A percentile compares a stretch with the other conserved stretches of the same genome.
Evolutionary conservation across 176 grass and related monocot species (phyloP).

Genomic region (Avena atlantica): DNA sequence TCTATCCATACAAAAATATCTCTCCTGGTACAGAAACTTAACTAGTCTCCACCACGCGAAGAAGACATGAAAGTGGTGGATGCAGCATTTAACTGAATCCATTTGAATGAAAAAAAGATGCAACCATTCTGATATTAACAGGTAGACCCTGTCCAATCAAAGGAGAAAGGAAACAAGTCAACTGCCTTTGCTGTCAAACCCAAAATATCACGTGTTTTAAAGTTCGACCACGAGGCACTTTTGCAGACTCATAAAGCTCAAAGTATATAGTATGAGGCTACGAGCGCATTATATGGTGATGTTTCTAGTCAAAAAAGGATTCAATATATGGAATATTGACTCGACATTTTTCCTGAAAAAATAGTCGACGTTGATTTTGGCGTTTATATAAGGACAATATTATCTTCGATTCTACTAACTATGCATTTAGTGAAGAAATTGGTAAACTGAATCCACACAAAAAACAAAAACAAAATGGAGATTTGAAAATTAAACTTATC

Average conservation of each 20-base stretch:
- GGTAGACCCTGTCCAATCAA: not conserved
- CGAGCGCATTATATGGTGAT: no score
- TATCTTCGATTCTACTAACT: not conserved
- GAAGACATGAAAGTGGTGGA: not conserved
- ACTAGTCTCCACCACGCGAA: not conserved
- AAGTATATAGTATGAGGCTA: no score
- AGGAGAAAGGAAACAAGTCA: not conserved
- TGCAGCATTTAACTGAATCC: not conserved
- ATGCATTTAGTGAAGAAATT: not conserved
- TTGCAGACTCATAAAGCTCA: no score
- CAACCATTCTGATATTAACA: not conserved
- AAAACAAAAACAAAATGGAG: not conserved
- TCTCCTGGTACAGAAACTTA: not conserved
- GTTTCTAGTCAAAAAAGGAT: no score
- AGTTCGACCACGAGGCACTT: no score
- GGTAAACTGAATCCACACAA: not conserved
- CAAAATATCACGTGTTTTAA: no score
- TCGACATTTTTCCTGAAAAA: not conserved
- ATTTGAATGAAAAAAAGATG: no score
- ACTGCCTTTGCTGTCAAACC: not conserved
- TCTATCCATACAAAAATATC: no score
- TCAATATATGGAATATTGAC: no score
- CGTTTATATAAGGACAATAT: not conserved
- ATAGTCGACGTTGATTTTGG: not conserved
- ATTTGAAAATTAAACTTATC: not conserved